A percentile compares a stretch with the other conserved stretches of the same genome.
These are phyloP conservation scores for Talaromyces adpressus DNA, from an alignment of 495 filamentous ascomycete species.

Conservation along the genomic window DNA sequence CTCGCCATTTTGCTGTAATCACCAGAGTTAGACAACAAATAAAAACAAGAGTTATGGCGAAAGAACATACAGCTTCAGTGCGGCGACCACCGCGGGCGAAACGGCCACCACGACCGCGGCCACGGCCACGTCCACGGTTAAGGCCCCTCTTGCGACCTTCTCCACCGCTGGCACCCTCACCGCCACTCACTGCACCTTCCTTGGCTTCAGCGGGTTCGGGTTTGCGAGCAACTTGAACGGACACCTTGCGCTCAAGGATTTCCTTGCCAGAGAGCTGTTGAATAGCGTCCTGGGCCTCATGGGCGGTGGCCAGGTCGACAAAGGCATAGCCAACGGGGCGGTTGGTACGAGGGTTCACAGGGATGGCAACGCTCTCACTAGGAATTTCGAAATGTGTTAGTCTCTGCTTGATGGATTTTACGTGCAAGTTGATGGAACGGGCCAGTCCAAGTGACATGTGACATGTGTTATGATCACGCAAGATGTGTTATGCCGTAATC, in stretches of 20 bases:
- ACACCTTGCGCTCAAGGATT: constrained; percentile 96
- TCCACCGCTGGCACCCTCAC: constrained; percentile 59
- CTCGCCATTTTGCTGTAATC: constrained; percentile 16
- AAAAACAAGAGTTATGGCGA: background rate
- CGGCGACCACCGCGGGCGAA: constrained; percentile 57
- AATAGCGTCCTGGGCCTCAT: constrained; percentile 91
- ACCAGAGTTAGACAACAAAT: background rate
- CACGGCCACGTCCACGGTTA: constrained; percentile 69
- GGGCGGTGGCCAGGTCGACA: constrained; percentile 89
- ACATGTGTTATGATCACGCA: background rate
- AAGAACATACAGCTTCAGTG: constrained; percentile 6
- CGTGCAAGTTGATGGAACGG: background rate
- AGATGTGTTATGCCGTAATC: background rate
- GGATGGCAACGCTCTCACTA: constrained; percentile 97
- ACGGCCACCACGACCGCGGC: constrained; percentile 62
- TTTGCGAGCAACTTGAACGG: constrained; percentile 96
- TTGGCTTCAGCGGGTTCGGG: constrained; percentile 78
- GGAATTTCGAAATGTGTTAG: background rate
- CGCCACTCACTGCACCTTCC: constrained; percentile 61
- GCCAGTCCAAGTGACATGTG: background rate
- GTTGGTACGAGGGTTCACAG: constrained; percentile 96
- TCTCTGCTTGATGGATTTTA: background rate
- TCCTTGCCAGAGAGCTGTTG: constrained; percentile 90
- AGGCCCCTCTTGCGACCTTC: constrained; percentile 74
- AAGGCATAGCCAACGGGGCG: constrained; percentile 99